Evolutionary conservation across 2,329 filamentous ascomycete species (phyloP).

Genomic region (Daldinia eschscholtzii): DNA sequence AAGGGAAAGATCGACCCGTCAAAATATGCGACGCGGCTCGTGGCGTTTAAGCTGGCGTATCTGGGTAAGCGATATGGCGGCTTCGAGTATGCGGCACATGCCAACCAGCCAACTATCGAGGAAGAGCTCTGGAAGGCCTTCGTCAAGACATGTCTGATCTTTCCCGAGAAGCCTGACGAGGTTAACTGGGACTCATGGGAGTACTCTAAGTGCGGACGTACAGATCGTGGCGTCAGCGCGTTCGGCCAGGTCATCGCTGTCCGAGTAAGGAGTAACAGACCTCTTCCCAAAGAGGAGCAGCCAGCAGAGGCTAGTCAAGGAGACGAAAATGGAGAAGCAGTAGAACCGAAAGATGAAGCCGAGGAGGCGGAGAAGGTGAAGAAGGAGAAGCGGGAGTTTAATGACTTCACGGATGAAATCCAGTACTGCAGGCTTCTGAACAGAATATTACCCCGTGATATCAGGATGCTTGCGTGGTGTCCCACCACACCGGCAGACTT

Average conservation of each 20-base stretch:
- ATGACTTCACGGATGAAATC: conserved; percentile 83
- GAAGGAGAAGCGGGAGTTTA: conserved; percentile 58
- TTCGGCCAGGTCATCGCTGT: conserved; percentile 96
- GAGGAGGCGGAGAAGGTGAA: conserved; percentile 40
- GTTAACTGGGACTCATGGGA: conserved; percentile 87
- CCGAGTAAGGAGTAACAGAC: conserved; percentile 82
- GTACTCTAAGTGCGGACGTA: conserved; percentile 95
- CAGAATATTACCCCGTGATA: conserved; percentile 87
- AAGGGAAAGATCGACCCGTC: conserved; percentile 77
- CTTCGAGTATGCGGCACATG: conserved; percentile 85
- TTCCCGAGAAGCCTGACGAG: conserved; percentile 71
- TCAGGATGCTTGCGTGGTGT: conserved; percentile 93
- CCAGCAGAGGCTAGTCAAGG: conserved; percentile 18
- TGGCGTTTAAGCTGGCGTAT: conserved; percentile 95
- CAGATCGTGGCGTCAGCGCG: conserved; percentile 92
- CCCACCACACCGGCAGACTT: conserved; percentile 83
- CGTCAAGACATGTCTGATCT: conserved; percentile 83
- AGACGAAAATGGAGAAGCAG: conserved; percentile 39
- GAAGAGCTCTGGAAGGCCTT: conserved; percentile 94
- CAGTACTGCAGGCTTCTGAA: conserved; percentile 88
- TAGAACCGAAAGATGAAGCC: conserved; percentile 16
- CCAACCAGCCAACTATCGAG: conserved; percentile 84
- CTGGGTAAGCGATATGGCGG: conserved; percentile 92
- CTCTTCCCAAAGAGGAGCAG: conserved; percentile 59
- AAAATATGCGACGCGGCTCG: conserved; percentile 83